Base-by-base conservation (phyloP, 352 stramenopile species). In the Phytophthora europaea region DNA sequence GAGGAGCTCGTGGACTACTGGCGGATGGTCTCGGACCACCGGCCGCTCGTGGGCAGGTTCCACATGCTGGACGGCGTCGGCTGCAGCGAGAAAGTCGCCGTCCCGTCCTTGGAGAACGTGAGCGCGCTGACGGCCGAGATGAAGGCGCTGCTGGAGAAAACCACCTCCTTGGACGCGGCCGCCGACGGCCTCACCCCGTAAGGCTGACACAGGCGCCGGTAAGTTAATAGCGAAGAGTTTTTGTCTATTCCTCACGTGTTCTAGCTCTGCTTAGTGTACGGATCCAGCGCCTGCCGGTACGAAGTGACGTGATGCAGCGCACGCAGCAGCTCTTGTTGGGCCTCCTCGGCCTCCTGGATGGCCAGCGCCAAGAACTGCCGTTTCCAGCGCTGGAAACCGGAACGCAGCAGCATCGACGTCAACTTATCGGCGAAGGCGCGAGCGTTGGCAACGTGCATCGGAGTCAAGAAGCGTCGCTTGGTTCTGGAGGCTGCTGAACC, bases 11-110 rank as follows among this genome's bases (percentile, higher is more conserved):
- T 96, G 56, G 83, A 96, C 69, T 95, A 94, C 61, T 96, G 89
- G 89, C 80, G 86, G 31, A 82, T 95, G 73, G 82, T 96, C 50
- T 96, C 89, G 56, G 86, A 94, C 70, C 87, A 94, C 72, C 80
- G 87, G 2, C 87, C 87, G 45, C 77, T 94, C 4, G 83, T 94
- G 31, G 81, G 84, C 22, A 80, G 67, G n/a, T 94, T 94, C 53
- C 72, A 92, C 31, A 71, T 92, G 58, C 50, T 75, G 52, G 72
- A 81, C 34, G 57, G 54, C 15, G 45, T 57, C 1, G 23, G 26
- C 22, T 59, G 52, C 61, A 70, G 65, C 18, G 43, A 61, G 15
- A 23, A 40, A 23, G 48, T 40, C 6, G 26, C 34, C 33, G 22
- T 65, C 31, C 56, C 62, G 28, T 75, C 70, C 18, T 26, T 75